Evolutionary conservation across 2,329 filamentous ascomycete genomes (phyloP), one percentile per base, ranked within the genome.

Genomic region (Berkeleyomyces rouxiae): DNA sequence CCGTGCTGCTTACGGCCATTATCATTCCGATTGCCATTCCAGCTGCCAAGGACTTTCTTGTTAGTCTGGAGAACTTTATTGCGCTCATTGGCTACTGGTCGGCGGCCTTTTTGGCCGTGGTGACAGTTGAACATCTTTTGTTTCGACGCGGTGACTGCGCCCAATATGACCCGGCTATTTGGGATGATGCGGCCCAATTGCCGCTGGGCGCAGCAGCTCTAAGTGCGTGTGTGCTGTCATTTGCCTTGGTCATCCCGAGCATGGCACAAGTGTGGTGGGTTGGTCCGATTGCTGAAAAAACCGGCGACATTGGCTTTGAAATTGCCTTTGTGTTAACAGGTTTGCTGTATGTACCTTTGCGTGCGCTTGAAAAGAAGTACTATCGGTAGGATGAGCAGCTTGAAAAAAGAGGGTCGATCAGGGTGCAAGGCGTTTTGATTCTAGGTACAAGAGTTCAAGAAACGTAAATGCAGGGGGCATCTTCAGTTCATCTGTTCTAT

Each of bases 251-350:
- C 1, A 73, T 85, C 5, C 82, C 82, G 0, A 79, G 78, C 40
- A 84, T 85, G 78, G 76, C 74, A 7, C 79, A 83, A 70, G 78
- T 76, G 3, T 85, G 82, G 82, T 85, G 78, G 68, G 79, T 76
- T 7, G 82, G 82, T 0, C 82, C 82, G 0, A 79, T 85, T 67
- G 82, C 82, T 0, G 71, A 76, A 70, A 77, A 67, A 43, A 83
- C 82, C 9, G 83, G 83, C 0, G 83, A 86, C 66, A 80, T 86
- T 69, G 84, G 83, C 0, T 85, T 86, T 63, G 83, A 86, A 73
- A 72, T 83, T 69, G 82, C 82, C 0, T 79, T 85, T 68, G 75
- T 76, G 37, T 69, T 81, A 63, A 78, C 77, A 10, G 75, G 70
- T 1, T 9, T 80, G 40, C 69, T 74, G 36, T 82, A 80, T 62